These are phyloP conservation scores for Pleurotus platypus DNA, from an alignment of 768 basidiomycete genomes.

Conservation along the genomic window DNA sequence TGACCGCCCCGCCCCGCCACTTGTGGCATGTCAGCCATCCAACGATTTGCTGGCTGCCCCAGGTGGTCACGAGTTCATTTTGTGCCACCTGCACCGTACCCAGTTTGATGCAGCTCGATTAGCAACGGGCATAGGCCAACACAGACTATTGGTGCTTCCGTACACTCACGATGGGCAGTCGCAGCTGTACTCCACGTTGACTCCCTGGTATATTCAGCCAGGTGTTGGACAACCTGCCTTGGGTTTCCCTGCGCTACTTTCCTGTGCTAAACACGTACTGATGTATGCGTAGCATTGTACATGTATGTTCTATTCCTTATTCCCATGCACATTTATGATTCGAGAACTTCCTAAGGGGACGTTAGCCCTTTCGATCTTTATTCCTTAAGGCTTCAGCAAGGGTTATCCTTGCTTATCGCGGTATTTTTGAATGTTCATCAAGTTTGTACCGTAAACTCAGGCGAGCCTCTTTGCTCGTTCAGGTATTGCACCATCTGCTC, in stretches of 20 bases:
- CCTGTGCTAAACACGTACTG: constrained; percentile 1
- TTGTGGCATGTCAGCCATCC: no score
- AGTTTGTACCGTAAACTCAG: no score
- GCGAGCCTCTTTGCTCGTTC: no score
- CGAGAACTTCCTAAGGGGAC: not conserved
- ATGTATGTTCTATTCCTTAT: constrained; percentile 1
- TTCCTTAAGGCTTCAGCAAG: no score
- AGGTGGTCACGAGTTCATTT: not conserved
- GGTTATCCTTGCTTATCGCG: no score
- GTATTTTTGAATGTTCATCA: no score
- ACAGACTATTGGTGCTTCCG: not conserved
- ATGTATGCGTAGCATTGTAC: not conserved
- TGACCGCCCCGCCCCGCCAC: not conserved
- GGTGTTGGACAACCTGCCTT: not conserved
- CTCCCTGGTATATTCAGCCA: constrained; percentile 1
- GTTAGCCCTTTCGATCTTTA: no score
- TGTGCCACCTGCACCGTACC: not conserved
- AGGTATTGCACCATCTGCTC: no score
- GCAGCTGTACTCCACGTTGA: not conserved
- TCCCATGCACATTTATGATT: not conserved
- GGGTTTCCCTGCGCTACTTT: not conserved
- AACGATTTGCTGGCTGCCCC: not conserved
- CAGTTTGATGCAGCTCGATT: not conserved
- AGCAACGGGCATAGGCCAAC: not conserved
- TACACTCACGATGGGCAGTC: not conserved